These are phyloP conservation scores for Corylus heterophylla DNA, from an alignment of 306 rosid genomes.

Conservation along the genomic window DNA sequence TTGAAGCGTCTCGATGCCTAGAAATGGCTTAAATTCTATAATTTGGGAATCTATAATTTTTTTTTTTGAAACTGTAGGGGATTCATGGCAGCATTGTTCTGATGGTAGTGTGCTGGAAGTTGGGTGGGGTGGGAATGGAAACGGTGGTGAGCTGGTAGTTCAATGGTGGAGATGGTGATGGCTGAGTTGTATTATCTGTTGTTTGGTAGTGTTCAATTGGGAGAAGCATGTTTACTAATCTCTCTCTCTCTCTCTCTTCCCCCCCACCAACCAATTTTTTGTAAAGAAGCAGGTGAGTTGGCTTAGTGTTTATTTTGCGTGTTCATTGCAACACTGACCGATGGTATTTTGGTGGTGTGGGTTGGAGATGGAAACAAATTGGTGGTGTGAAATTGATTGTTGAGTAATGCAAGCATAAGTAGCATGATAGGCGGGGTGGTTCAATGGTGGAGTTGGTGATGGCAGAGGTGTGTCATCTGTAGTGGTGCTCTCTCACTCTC, in stretches of 20 bases:
- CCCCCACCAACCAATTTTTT: too few species aligned
- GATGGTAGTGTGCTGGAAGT: not conserved
- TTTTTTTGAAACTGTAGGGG: too few species aligned
- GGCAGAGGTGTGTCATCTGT: not conserved
- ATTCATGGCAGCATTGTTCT: not conserved
- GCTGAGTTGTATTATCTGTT: not conserved
- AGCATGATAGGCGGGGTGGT: not conserved
- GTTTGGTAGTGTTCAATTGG: too few species aligned
- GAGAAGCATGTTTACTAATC: too few species aligned
- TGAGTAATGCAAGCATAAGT: not conserved
- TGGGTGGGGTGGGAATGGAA: not conserved
- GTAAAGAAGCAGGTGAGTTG: too few species aligned
- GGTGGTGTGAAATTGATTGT: not conserved
- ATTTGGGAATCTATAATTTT: too few species aligned
- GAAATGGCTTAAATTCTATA: too few species aligned
- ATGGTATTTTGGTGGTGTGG: not conserved
- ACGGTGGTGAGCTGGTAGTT: not conserved
- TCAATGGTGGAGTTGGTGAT: conserved; percentile 5
- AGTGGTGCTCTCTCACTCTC: not conserved
- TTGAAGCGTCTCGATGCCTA: too few species aligned
- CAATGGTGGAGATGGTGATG: conserved; percentile 5
- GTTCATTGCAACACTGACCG: not conserved
- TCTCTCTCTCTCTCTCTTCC: too few species aligned
- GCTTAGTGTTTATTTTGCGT: not conserved
- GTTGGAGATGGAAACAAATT: not conserved